Percentiles rank a stretch among this genome's conserved stretches.
These are phyloP conservation scores for Coriolopsis trogii DNA, from an alignment of 1,284 basidiomycete species.

Conservation along the genomic window DNA sequence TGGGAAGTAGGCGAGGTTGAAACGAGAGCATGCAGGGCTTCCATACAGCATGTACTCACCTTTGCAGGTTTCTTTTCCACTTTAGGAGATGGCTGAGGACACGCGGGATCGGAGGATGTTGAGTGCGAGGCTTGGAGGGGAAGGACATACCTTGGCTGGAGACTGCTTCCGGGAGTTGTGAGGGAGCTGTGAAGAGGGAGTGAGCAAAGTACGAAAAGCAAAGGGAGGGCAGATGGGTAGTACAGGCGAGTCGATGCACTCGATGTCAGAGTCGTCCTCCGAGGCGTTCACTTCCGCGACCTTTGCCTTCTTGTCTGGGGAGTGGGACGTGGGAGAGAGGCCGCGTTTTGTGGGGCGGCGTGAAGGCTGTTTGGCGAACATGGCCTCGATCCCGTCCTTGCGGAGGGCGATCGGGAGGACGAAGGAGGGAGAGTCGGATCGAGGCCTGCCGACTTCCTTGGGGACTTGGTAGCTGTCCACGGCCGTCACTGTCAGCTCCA, in stretches of 20 bases:
- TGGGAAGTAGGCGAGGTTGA: neutral
- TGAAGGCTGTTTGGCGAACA: constrained; percentile 72
- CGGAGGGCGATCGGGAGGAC: constrained; percentile 80
- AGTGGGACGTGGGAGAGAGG: neutral
- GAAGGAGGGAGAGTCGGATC: constrained; percentile 80
- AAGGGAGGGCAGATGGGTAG: too few relatives aligned
- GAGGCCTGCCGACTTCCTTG: constrained; percentile 90
- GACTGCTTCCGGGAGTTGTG: too few relatives aligned
- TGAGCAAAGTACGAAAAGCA: neutral
- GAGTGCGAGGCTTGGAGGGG: too few relatives aligned
- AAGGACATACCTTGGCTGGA: too few relatives aligned
- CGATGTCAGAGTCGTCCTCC: constrained; percentile 30
- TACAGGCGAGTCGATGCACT: constrained; percentile 28
- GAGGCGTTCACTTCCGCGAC: constrained; percentile 24
- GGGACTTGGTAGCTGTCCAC: constrained; percentile 82
- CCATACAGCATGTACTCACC: neutral
- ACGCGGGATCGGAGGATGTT: too few relatives aligned
- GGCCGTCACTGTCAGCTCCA: neutral
- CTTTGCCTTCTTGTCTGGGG: constrained; percentile 13
- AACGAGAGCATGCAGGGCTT: neutral
- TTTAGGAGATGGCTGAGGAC: too few relatives aligned
- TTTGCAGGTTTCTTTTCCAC: neutral
- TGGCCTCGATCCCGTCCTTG: constrained; percentile 87
- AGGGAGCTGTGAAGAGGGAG: neutral
- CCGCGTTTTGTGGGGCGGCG: neutral